phyloP scores from a whole-genome alignment of 495 filamentous ascomycete species.

The Parmelia sp. region DNA sequence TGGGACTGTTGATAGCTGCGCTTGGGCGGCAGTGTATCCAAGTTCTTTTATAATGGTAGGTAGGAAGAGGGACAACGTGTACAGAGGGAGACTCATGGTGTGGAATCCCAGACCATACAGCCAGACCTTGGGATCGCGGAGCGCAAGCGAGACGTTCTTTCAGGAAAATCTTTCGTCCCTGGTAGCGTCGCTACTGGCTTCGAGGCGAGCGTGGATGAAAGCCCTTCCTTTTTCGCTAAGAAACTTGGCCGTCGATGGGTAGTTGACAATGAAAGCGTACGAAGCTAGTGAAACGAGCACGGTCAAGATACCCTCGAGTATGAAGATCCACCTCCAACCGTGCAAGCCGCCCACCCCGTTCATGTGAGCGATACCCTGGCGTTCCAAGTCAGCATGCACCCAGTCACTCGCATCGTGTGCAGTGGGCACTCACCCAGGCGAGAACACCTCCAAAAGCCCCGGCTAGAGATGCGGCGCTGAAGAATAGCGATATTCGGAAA shows the following conservation, averaged over 20 bases:
- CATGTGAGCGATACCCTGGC: slow-evolving; percentile 53
- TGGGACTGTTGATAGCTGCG: slow-evolving; percentile 65
- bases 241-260: slow-evolving; percentile 64
- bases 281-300: slow-evolving; percentile 53
- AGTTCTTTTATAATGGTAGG: slow-evolving; percentile 66
- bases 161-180: slow-evolving; percentile 63
- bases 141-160: slow-evolving; percentile 53
- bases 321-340: slow-evolving; percentile 84
- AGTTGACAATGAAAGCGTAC: slow-evolving; percentile 69
- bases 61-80: slow-evolving; percentile 71
- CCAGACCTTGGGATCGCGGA: slow-evolving; percentile 67
- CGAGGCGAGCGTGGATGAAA: slow-evolving; percentile 53
- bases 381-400: no score
- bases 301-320: slow-evolving; percentile 67
- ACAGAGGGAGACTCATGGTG: slow-evolving; percentile 68
- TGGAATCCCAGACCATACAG: slow-evolving; percentile 67
- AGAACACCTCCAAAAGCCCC: slow-evolving; percentile 76
- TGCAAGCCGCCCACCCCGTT: slow-evolving; percentile 54
- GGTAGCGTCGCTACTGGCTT: slow-evolving; percentile 54
- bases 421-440: slow-evolving; percentile 43
- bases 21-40: slow-evolving; percentile 60
- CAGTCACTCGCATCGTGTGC: not conserved
- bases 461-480: slow-evolving; percentile 64
- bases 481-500: slow-evolving; percentile 70
- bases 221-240: slow-evolving; percentile 56